phyloP scores from a whole-genome alignment of 2,329 filamentous ascomycete genomes.

The Talaromyces sp. region DNA sequence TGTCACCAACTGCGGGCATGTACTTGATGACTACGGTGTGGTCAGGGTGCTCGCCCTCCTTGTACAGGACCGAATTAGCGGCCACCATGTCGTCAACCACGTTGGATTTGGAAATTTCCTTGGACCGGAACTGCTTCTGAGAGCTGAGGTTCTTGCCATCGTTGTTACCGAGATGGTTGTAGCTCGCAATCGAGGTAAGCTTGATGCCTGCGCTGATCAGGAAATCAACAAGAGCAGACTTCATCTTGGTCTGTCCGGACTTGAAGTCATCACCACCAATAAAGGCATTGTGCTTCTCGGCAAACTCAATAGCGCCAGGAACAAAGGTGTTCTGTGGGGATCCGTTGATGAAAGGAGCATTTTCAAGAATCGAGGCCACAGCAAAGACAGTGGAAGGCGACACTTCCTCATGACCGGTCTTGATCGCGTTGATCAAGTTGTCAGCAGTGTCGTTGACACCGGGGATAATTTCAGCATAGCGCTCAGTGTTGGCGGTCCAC shows the following conservation, averaged over 20 bases:
- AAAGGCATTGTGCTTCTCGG: constrained; percentile 79
- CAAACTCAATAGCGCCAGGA: constrained; percentile 82
- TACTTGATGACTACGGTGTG: constrained; percentile 99
- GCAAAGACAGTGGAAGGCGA: constrained; percentile 94
- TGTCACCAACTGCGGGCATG: constrained; percentile 97
- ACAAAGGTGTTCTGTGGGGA: constrained; percentile 99
- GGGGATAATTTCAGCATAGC: constrained; percentile 78
- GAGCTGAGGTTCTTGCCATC: constrained; percentile 98
- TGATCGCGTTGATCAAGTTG: constrained; percentile 83
- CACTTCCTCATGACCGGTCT: constrained; percentile 82
- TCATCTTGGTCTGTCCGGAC: constrained; percentile 99
- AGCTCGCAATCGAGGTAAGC: constrained; percentile 95
- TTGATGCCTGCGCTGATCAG: constrained; percentile 98
- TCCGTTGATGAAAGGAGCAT: constrained; percentile 93
- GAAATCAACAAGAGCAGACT: constrained; percentile 97
- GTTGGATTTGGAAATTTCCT: constrained; percentile 99
- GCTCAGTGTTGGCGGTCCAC: constrained; percentile 99
- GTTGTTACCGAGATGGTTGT: constrained; percentile 99
- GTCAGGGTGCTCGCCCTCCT: constrained; percentile 87
- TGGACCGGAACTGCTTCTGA: constrained; percentile 97
- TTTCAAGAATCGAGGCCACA: constrained; percentile 86
- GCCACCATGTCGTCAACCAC: constrained; percentile 99
- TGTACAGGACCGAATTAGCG: constrained; percentile 86
- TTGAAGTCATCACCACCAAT: constrained; percentile 99
- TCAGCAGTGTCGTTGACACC: constrained; percentile 96